Evolutionary conservation across 2,329 filamentous ascomycete species (phyloP), one percentile per base, ranked within the genome.

Genomic region (Hypoxylon sp.): DNA sequence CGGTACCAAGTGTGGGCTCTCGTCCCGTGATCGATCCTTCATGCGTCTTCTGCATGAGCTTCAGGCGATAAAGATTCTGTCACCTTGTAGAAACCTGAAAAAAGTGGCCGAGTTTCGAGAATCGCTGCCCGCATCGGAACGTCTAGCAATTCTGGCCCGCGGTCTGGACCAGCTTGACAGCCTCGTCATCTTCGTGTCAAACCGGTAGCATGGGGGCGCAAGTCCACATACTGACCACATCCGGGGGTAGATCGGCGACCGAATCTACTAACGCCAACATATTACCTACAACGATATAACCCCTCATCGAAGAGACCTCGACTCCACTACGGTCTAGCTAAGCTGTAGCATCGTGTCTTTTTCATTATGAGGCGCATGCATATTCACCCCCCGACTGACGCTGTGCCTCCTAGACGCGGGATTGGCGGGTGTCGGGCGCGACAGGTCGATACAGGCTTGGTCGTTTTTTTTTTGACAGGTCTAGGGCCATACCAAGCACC

Each of bases 1-100:
- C 27, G 31, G 40, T 23, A 36, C 11, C 16, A 29, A 42, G 41
- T 50, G 32, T 47, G 41, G 41, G 15, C 20, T 25, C 26, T 25
- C n/a, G 46, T 59, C 56, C 56, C 56, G 56, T 59, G 56, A 59
- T 54, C 41, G 27, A 57, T 42, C 20, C 32, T 53, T 36, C 23
- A 59, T 59, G 56, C 52, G 34, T 37, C 46, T n/a, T 52, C 17
- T 50, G 51, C 55, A 52, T 52, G 46, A 50, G 42, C n/a, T 45
- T 31, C 13, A 20, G 9, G 15, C 31, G 15, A 42, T 21, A 13
- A 35, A 21, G 19, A 26, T n/a, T 37, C 15, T 45, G 25, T 49
- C 35, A 16, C 37, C 8, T 4, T 4, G 21, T 46, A 20, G 26
- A 30, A 46, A 32, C 25, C 17, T 37, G 25, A 21, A 51, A 21